Evolutionary conservation across 148 eudicot genomes (phyloP), one percentile per base, ranked within the genome.

Genomic region (Cornus florida): DNA sequence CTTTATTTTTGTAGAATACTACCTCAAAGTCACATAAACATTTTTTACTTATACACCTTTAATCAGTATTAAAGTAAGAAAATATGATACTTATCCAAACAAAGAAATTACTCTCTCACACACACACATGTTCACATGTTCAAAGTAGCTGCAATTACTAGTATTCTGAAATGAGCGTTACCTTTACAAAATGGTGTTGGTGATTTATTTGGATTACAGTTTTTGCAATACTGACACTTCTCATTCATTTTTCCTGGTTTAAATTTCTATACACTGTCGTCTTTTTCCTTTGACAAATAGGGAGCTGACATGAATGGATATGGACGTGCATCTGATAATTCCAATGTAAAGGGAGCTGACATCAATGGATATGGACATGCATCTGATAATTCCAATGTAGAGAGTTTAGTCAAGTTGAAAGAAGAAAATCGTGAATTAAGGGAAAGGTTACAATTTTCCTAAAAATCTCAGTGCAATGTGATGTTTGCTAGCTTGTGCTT

Each of bases 361-460:
- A 71, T 24, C 71, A 22, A 72, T 70, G 41, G 69, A 16, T 71
- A 76, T 39, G 68, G 50, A 35, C 41, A 67, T 35, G 72, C 79
- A 64, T 65, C 16, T 22, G n/a, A 59, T 7, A 77, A 28, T 66
- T 53, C 75, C 33, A 22, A 41, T 56, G 38, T 73, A 20, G 10
- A 7, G 28, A 60, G 72, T 10, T 43, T 82, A 14, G 67, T 24
- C 0, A 84, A 80, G 84, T 82, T 86, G 79, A 78, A 71, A 67
- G 78, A 81, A 83, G 89, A 87, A 72, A 86, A 86, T 76, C 77
- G 43, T 33, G 72, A 78, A 48, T 53, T 83, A 71, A 82, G 74
- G 74, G 76, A 87, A 70, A 83, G 83, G 88, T 80, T 39, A 43
- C 5, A 2, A 66, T 35, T 72, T 68, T 80, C 80, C 67, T 20